These are phyloP conservation scores for Neurospora sublineolata DNA, from an alignment of 495 filamentous ascomycete species.

Conservation along the genomic window DNA sequence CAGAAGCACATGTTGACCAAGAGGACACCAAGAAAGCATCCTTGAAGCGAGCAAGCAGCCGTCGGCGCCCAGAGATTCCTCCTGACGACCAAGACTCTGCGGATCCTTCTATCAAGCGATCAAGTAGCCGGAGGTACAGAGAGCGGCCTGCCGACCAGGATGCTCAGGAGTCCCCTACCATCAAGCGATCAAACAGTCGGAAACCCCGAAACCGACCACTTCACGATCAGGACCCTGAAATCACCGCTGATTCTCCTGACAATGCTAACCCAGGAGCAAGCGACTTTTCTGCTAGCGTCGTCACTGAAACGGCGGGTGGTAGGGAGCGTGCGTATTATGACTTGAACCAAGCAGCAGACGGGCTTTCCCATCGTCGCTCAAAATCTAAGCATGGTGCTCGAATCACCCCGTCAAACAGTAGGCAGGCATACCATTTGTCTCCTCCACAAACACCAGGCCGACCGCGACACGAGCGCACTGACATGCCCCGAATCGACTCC, in stretches of 20 bases:
- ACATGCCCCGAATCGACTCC: neutral
- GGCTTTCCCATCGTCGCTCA: conserved; percentile 4
- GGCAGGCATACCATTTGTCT: conserved; percentile 6
- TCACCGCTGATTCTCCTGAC: neutral
- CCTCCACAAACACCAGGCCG: conserved; percentile 1
- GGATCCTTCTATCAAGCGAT: neutral
- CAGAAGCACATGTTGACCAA: neutral
- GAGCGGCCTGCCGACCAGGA: neutral
- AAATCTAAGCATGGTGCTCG: conserved; percentile 8
- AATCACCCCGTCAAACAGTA: conserved; percentile 8
- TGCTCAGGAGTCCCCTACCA: neutral
- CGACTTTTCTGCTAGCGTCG: conserved; percentile 23
- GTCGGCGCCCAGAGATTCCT: neutral
- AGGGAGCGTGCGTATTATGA: conserved; percentile 32
- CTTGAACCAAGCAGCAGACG: conserved; percentile 4
- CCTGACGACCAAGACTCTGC: neutral
- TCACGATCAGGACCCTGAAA: neutral
- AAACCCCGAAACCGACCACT: neutral
- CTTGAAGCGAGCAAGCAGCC: neutral
- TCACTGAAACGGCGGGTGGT: conserved; percentile 24
- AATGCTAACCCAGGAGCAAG: conserved; percentile 1
- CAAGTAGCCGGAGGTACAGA: neutral
- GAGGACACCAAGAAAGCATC: neutral
- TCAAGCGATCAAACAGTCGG: neutral
- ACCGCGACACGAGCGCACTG: conserved; percentile 5